Evolutionary conservation across 768 basidiomycete species (phyloP).

Genomic region (Scleroderma citrinum): DNA sequence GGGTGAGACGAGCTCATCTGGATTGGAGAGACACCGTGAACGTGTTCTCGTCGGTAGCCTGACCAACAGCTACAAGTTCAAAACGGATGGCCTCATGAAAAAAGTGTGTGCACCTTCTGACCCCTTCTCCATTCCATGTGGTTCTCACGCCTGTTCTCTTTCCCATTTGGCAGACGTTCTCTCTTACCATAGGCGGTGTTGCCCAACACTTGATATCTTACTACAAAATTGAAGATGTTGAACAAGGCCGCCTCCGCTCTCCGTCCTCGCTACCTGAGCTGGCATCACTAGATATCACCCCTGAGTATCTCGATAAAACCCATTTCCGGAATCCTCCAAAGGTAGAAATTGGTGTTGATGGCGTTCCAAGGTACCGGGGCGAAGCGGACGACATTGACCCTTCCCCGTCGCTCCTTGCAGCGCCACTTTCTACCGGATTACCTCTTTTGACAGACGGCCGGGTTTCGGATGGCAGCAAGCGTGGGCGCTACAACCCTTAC

Average conservation of each 20-base stretch:
- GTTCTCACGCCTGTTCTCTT: constrained; percentile 25
- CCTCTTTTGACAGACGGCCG: constrained; percentile 47
- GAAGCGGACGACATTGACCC: constrained; percentile 70
- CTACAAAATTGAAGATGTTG: constrained; percentile 89
- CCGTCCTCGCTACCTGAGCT: constrained; percentile 89
- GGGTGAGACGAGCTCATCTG: constrained; percentile 38
- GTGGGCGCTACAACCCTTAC: constrained; percentile 42
- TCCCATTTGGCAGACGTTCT: constrained; percentile 67
- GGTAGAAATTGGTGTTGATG: constrained; percentile 81
- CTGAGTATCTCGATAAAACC: constrained; percentile 83
- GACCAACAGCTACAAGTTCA: constrained; percentile 93
- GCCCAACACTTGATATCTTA: constrained; percentile 93
- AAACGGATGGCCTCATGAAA: constrained; percentile 90
- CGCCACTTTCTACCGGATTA: constrained; percentile 39
- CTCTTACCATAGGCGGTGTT: constrained; percentile 76
- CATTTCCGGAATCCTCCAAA: constrained; percentile 90
- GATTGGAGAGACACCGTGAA: constrained; percentile 70
- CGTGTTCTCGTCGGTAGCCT: constrained; percentile 82
- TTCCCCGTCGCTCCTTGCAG: constrained; percentile 34
- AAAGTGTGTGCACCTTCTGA: constrained; percentile 55
- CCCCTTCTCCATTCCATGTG: background rate
- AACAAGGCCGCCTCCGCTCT: constrained; percentile 78
- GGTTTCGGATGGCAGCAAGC: constrained; percentile 37
- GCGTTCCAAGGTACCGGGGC: constrained; percentile 74
- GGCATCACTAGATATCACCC: constrained; percentile 77